Evolutionary conservation across 1,139 yeast species (phyloP), one percentile per base, ranked within the genome.

Genomic region (Lodderomyces elongisporus): DNA sequence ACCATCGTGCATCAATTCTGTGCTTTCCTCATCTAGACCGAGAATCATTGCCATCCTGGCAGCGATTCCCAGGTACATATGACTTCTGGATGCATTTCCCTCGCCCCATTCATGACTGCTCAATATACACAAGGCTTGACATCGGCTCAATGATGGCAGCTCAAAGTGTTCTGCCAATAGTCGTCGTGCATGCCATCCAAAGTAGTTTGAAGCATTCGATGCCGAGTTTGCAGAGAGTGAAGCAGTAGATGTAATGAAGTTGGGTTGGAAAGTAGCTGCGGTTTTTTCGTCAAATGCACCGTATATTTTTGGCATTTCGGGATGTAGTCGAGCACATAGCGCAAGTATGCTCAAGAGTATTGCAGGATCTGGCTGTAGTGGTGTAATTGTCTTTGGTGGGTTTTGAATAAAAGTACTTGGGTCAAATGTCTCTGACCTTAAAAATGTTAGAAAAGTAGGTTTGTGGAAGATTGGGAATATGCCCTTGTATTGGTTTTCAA

Each of bases 91-190:
- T n/a, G 55, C 59, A 37, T 60, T 59, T 9, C 60, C 60, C 35
- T 61, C 66, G 0, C 68, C 68, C 69, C 69, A 63, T 45, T 63
- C 68, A 44, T 63, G 69, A 33, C 64, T 56, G 37, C 66, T 60
- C 4, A 63, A 43, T 25, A 63, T 49, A 2, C 58, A 44, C 28
- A 63, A 45, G 1, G 68, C 66, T 38, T 62, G 70, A 3, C 62
- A 56, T 25, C 66, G 39, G 31, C 58, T 65, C 2, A 63, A 47
- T 1, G 66, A 49, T 2, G 70, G 69, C 32, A 57, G 52, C 39
- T 63, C 69, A 45, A 62, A 62, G 3, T 56, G 58, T 22, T 58
- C 54, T 30, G 49, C 50, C 9, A 62, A 40, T 7, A 45, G 30
- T 27, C 46, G 47, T 31, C 66, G 40, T 4, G 68, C 66, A 38